These are phyloP conservation scores for Geotrichum siamense DNA, from an alignment of 1,139 yeast species.

Conservation along the genomic window DNA sequence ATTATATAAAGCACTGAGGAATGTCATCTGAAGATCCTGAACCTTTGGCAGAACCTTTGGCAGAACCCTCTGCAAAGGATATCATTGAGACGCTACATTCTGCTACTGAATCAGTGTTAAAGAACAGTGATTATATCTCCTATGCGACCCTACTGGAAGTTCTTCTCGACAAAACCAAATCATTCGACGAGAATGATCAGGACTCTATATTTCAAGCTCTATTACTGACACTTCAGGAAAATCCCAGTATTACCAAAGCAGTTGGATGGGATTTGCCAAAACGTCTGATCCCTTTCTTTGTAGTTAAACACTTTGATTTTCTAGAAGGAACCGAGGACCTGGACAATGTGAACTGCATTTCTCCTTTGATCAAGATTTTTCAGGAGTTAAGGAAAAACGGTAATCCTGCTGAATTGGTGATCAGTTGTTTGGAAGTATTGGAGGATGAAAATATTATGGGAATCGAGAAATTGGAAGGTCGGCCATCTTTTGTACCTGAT, in stretches of 20 bases:
- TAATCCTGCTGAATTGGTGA: constrained; percentile 69
- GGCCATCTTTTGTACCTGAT: constrained; percentile 24
- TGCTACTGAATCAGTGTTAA: constrained; percentile 3
- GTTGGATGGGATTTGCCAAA: constrained; percentile 88
- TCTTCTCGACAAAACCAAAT: constrained; percentile 35
- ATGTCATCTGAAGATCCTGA: not conserved
- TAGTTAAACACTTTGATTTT: constrained; percentile 22
- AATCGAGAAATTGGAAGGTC: constrained; percentile 20
- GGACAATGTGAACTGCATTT: constrained; percentile 23
- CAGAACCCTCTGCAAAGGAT: not conserved
- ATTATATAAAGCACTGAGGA: too few relatives aligned
- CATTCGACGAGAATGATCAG: constrained; percentile 44
- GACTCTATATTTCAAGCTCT: constrained; percentile 40
- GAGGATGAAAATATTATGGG: constrained; percentile 44
- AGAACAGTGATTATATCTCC: constrained; percentile 53
- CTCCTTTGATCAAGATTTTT: constrained; percentile 44
- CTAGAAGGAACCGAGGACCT: constrained; percentile 24
- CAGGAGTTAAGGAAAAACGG: constrained; percentile 56
- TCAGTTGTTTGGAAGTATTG: constrained; percentile 60
- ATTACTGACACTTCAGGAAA: constrained; percentile 36
- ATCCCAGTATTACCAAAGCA: constrained; percentile 47
- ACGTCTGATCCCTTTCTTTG: constrained; percentile 41
- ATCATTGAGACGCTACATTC: not conserved
- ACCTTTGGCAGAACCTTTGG: not conserved
- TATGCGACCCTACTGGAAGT: constrained; percentile 66